Base-by-base conservation (phyloP, 2,329 filamentous ascomycete genomes). In the Zasmidium cellare region DNA sequence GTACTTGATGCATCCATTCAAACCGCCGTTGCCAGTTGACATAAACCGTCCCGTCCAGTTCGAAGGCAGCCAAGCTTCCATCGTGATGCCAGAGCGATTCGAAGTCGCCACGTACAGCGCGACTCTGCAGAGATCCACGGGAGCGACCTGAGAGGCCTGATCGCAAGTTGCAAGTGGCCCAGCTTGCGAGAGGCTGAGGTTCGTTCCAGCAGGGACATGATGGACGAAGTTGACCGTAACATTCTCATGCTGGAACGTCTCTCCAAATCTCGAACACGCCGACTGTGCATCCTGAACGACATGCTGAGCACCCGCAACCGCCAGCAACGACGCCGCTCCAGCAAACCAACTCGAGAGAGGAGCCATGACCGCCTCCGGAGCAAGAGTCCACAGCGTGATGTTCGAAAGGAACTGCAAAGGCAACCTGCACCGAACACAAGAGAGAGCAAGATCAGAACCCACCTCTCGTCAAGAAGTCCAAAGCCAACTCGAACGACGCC, bases 31-130 rank as follows among this genome's bases (percentile, higher is more conserved):
- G 3, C 75, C 75, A 1, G 70, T 74, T 23, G 66, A 71, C 25
- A 77, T 60, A 56, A 76, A 75, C 3, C 75, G 68, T 0, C 75
- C 75, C 11, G 70, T 75, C 72, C 74, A 77, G 49, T 73, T 73
- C 3, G 65, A 68, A 14, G 77, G 77, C 20, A 80, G 63, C 77
- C 77, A 80, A 12, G 76, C 73, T 64, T 80, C 77, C 67, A 79
- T 72, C 7, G 67, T 74, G 57, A 79, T 75, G 9, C 74, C 75
- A 16, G 73, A 76, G 44, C 71, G 68, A 22, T 70, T 65, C 5
- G 73, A 74, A 1, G 76, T 78, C 9, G 72, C 65, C 2, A 77
- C 74, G 49, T 75, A 69, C 47, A 77, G 69, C 3, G 69, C 66
- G n/a, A 78, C 63, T 9, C 77, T 72, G 60, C 77, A 78, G 3